A percentile compares a stretch with the other conserved stretches of the same genome.
phyloP scores from a whole-genome alignment of 768 basidiomycete genomes.

The Leccinum imitatum region DNA sequence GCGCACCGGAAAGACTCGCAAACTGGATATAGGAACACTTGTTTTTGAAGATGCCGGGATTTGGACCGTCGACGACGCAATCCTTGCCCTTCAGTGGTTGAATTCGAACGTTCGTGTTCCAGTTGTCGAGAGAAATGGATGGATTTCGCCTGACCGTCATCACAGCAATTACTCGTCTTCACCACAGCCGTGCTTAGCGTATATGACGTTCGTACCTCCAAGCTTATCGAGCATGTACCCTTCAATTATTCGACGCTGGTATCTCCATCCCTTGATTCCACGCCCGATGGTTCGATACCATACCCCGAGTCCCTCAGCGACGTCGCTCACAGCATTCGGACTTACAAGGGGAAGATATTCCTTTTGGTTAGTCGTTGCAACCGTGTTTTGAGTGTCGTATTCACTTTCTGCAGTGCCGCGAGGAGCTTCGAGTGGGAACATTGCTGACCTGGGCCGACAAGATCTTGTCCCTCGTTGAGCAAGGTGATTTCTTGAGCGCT shows the following conservation, averaged over 20 bases:
- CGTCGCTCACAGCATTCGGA: constrained; percentile 68
- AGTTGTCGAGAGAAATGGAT: neutral
- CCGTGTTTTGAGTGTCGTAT: neutral
- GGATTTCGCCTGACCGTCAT: constrained; percentile 6
- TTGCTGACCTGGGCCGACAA: constrained; percentile 95
- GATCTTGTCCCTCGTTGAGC: constrained; percentile 77
- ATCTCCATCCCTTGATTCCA: constrained; percentile 50
- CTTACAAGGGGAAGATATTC: constrained; percentile 91
- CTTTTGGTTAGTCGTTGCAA: constrained; percentile 59
- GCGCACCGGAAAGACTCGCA: constrained; percentile 58
- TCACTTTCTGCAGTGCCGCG: constrained; percentile 49
- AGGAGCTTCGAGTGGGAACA: constrained; percentile 75
- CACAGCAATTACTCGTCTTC: constrained; percentile 67
- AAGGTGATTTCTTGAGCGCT: constrained; percentile 86
- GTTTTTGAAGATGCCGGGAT: constrained; percentile 58
- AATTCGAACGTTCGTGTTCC: constrained; percentile 76
- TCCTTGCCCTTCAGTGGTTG: constrained; percentile 84
- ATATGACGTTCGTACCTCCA: constrained; percentile 58
- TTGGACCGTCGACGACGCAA: constrained; percentile 60
- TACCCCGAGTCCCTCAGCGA: constrained; percentile 51
- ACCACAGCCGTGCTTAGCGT: constrained; percentile 62
- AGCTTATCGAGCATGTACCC: constrained; percentile 59
- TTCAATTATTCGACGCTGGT: constrained; percentile 58
- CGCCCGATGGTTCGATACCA: constrained; percentile 45
- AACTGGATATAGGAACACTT: constrained; percentile 63